Evolutionary conservation across 2,329 filamentous ascomycete species (phyloP), one percentile per base, ranked within the genome.

Genomic region (Pseudogymnoascus sp.): DNA sequence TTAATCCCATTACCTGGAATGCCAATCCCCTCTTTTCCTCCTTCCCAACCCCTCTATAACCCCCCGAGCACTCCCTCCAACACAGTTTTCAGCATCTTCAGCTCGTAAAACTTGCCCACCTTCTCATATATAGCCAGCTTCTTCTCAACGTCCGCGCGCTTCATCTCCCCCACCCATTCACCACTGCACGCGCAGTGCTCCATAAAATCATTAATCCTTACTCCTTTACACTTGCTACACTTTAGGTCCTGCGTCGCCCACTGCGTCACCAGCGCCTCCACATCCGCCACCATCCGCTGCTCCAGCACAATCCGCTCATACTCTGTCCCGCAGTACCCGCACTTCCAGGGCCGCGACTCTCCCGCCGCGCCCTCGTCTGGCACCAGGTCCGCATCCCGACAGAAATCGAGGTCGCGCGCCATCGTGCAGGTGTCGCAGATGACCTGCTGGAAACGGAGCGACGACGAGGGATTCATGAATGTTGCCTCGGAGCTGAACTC

Each of bases 141-240:
- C 70, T 77, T 82, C 68, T 82, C 73, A 23, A 92, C 75, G 26
- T 88, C 88, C 28, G 80, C 82, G 64, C 80, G 79, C 65, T 85
- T 81, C 62, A 92, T 78, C 18, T 84, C 89, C 65, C 83, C 83
- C 15, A 79, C 80, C 94, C 94, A 99, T 61, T 82, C 81, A 3
- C 94, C 94, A 63, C 89, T 90, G 76, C 94, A 99, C 9, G 86
- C 88, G 74, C 95, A 99, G 73, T 97, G 92, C 72, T 96, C 92
- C 85, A 94, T 91, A 67, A 97, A 95, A 69, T 96, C 92, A 71
- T 96, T 97, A 38, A 89, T 79, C 69, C 90, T 78, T 37, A 96
- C 73, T 66, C 90, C 90, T 30, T 81, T 83, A 71, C 85, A 88
- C 61, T 81, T 79, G 1, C 55, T 61, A 65, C 94, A 99, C 74